phyloP scores from a whole-genome alignment of 2,329 filamentous ascomycete species.

The Neopestalotiopsis sp. region DNA sequence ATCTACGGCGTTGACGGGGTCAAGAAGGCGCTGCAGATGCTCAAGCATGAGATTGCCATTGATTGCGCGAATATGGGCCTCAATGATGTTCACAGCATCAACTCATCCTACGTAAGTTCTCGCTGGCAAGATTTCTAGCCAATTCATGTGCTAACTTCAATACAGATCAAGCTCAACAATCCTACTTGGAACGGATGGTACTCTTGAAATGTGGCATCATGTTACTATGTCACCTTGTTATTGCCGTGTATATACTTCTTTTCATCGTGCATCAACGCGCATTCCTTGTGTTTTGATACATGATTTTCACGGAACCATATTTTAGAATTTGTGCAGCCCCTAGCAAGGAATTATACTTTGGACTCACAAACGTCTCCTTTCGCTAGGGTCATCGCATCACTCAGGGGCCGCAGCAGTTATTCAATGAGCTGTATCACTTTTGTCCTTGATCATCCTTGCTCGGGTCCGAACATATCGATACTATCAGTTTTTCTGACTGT shows the following conservation, averaged over 20 bases:
- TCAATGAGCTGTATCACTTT: too few relatives aligned
- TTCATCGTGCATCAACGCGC: neutral
- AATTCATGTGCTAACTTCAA: neutral
- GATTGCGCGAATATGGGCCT: conserved; percentile 37
- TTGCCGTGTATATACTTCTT: neutral
- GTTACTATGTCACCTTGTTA: neutral
- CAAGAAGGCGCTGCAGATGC: conserved; percentile 42
- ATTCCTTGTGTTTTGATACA: neutral
- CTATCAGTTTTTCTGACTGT: too few relatives aligned
- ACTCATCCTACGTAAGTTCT: conserved; percentile 24
- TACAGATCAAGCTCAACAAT: neutral
- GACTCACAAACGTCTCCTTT: too few relatives aligned
- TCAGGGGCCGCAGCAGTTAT: too few relatives aligned
- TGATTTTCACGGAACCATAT: too few relatives aligned
- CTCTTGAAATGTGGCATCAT: neutral
- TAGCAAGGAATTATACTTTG: too few relatives aligned
- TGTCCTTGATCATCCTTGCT: too few relatives aligned
- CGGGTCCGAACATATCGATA: too few relatives aligned
- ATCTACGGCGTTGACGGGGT: conserved; percentile 51
- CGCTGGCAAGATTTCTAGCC: neutral
- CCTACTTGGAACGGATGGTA: neutral
- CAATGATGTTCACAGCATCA: conserved; percentile 31
- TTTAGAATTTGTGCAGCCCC: too few relatives aligned
- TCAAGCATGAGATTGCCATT: conserved; percentile 47
- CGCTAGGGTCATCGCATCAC: too few relatives aligned